These are phyloP conservation scores for Lasiosphaeria hispida DNA, from an alignment of 495 filamentous ascomycete species.

Conservation along the genomic window DNA sequence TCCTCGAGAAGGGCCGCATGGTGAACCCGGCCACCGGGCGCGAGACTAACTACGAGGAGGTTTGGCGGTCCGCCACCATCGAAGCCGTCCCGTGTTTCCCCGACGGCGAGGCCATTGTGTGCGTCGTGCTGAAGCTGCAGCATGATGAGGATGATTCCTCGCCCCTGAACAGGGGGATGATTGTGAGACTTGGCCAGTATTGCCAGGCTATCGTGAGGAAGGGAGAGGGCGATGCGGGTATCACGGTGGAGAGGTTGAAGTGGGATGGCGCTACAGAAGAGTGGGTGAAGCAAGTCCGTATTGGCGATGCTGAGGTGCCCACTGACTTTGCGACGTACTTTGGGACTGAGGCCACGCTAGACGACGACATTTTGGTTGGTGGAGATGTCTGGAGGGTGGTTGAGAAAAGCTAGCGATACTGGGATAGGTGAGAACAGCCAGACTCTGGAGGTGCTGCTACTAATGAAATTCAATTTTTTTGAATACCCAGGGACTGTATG, in stretches of 20 bases:
- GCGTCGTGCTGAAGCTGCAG: slow-evolving; percentile 36
- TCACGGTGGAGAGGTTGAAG: slow-evolving; percentile 47
- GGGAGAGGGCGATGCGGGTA: slow-evolving; percentile 20
- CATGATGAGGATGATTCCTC: slow-evolving; percentile 19
- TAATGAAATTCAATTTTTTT: neutral
- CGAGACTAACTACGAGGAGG: slow-evolving; percentile 51
- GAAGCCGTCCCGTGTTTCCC: slow-evolving; percentile 25
- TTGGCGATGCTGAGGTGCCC: slow-evolving; percentile 18
- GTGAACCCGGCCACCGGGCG: slow-evolving; percentile 43
- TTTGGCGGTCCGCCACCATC: slow-evolving; percentile 40
- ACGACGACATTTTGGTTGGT: slow-evolving; percentile 18
- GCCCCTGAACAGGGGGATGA: slow-evolving; percentile 35
- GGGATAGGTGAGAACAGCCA: neutral
- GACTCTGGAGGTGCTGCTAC: neutral
- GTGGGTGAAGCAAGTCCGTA: slow-evolving; percentile 21
- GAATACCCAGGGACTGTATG: too few species aligned
- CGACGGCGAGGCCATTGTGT: slow-evolving; percentile 11
- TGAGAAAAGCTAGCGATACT: slow-evolving; percentile 19
- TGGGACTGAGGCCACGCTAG: slow-evolving; percentile 8
- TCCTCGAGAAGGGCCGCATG: slow-evolving; percentile 51
- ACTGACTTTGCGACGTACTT: slow-evolving; percentile 15
- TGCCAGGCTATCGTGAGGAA: slow-evolving; percentile 46
- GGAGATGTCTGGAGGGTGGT: slow-evolving; percentile 21
- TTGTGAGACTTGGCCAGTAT: slow-evolving; percentile 47
- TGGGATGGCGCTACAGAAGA: slow-evolving; percentile 21